Evolutionary conservation across 352 stramenopile genomes (phyloP), one percentile per base, ranked within the genome.

Genomic region (Phytophthora sojae): DNA sequence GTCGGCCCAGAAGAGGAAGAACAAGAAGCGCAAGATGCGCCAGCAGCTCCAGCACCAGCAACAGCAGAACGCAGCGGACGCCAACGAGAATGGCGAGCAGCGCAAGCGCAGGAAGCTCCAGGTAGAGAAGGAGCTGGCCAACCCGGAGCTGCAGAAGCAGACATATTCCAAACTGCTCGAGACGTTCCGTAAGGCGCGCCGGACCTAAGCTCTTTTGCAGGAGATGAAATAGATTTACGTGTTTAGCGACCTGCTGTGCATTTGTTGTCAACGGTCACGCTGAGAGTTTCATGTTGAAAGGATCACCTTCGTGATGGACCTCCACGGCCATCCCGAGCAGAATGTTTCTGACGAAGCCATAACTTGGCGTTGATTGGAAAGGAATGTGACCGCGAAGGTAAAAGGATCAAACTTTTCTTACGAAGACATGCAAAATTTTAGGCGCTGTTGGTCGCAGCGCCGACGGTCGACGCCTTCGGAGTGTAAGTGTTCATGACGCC

Each of bases 91-190:
- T 53, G 70, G 73, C 14, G 75, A 82, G 44, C 79, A 77, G 61
- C 76, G 81, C 61, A 89, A 91, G 71, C 86, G 86, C 39, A 81
- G 82, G 68, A 91, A 91, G 62, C 75, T 75, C 29, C 77, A 89
- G 37, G 79, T 91, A 21, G 82, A 91, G 68, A 91, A 91, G 57
- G 86, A 93, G 64, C 57, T 93, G 23, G 79, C 80, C 29, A 86
- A 86, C 61, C 59, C 77, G 23, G 73, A 77, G 57, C 64, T 86
- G 64, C 82, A 88, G 61, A 80, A 90, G 70, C 71, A 88, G 64
- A 90, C 83, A 57, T 93, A 93, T 76, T 88, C 86, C 37, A 91
- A 83, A 57, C 73, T 93, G 68, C 69, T 91, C 25, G 82, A 85
- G 61, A 80, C 82, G 29, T 90, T 93, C 61, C 80, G 82, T 35